Percentiles rank a stretch among this genome's conserved stretches.
Conservation (phyloP, 371 early-diverging fungal species). For the Sporodiniella umbellata region DNA sequence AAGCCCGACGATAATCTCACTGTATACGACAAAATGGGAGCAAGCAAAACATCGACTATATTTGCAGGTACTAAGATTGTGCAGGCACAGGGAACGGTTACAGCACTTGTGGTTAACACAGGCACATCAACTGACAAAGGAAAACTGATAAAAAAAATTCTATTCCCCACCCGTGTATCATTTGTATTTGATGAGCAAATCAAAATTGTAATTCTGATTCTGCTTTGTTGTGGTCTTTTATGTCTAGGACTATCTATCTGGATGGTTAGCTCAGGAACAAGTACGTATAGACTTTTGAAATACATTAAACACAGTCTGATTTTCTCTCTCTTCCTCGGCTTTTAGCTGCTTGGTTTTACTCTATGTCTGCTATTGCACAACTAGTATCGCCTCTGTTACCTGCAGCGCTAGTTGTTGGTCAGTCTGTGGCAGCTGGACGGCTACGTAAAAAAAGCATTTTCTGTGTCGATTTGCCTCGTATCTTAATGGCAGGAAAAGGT, state of each 20-base stretch:
- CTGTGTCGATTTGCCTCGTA: conserved; percentile 79
- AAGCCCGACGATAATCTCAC: conserved; percentile 30
- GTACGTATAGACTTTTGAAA: conserved; percentile 4
- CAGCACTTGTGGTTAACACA: conserved; percentile 48
- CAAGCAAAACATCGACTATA: conserved; percentile 54
- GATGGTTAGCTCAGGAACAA: conserved; percentile 40
- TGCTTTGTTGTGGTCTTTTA: conserved; percentile 57
- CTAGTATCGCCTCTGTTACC: conserved; percentile 67
- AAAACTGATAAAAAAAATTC: conserved; percentile 69
- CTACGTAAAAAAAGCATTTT: conserved; percentile 59
- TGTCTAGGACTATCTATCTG: conserved; percentile 51
- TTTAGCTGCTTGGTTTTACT: conserved; percentile 54
- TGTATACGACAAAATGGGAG: conserved; percentile 29
- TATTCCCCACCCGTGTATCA: conserved; percentile 60
- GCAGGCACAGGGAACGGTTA: conserved; percentile 32
- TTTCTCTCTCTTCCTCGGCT: conserved; percentile 21
- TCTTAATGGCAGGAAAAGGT: conserved; percentile 87
- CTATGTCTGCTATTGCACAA: conserved; percentile 70
- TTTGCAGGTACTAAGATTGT: conserved; percentile 51
- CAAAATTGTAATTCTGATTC: conserved; percentile 60
- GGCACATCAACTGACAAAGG: conserved; percentile 78
- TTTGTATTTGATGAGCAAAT: conserved; percentile 69
- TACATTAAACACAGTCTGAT: conserved; percentile 53
- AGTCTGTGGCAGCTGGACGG: conserved; percentile 71
- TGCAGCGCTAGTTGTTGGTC: conserved; percentile 64